Evolutionary conservation across 2,329 filamentous ascomycete species (phyloP).

Genomic region (Trichophyton mentagrophytes): DNA sequence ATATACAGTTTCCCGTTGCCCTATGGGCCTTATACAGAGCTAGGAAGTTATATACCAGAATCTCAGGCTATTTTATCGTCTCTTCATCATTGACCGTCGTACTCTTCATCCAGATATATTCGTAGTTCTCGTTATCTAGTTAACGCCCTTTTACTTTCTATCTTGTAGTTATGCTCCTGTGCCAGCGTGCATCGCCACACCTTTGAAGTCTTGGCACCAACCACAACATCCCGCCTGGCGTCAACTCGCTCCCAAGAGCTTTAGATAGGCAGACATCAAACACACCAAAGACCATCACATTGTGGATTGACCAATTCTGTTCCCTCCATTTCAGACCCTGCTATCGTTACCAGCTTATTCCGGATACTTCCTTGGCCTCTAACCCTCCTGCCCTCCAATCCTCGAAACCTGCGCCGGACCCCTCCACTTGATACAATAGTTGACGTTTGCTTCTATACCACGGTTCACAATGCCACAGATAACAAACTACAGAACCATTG

Average conservation of each 20-base stretch:
- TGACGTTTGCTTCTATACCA: background rate
- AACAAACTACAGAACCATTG: conserved; percentile 71
- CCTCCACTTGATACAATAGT: background rate
- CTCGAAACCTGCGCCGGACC: background rate
- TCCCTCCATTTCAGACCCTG: background rate
- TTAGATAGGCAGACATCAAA: background rate
- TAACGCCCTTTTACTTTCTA: background rate
- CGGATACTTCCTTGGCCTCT: too few species aligned
- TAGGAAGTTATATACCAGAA: background rate
- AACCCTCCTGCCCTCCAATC: background rate
- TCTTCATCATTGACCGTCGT: background rate
- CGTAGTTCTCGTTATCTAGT: background rate
- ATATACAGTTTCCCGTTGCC: background rate
- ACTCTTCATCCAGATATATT: background rate
- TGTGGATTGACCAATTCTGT: too few species aligned
- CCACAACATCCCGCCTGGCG: background rate
- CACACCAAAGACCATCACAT: background rate
- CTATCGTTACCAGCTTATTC: background rate
- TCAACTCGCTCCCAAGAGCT: background rate
- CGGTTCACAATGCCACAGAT: conserved; percentile 26
- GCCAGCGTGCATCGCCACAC: background rate
- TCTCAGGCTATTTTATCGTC: background rate
- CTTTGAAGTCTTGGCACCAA: background rate
- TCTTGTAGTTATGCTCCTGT: background rate
- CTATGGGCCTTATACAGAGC: background rate